These are phyloP conservation scores for Raffaelea deltoideospora DNA, from an alignment of 2,329 filamentous ascomycete species.

Conservation along the genomic window DNA sequence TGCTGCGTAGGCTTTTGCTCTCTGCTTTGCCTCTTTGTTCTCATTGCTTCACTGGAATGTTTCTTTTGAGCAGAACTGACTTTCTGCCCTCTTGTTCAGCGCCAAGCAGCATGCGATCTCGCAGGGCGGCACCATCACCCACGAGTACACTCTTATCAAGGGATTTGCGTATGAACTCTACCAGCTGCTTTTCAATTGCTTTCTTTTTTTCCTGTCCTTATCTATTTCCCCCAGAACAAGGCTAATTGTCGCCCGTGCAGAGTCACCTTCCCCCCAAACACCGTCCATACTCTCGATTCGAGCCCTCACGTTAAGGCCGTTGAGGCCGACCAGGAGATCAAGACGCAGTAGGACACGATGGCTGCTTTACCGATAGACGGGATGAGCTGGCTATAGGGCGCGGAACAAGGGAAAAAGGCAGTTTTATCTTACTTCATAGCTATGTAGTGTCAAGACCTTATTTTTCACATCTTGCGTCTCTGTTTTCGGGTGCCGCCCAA, in stretches of 20 bases:
- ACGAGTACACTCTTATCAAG: conserved; percentile 80
- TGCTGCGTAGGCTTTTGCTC: conserved; percentile 39
- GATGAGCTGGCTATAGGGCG: no score
- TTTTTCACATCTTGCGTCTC: no score
- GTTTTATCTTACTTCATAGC: no score
- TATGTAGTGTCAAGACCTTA: no score
- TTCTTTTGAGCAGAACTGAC: neutral
- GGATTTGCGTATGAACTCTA: conserved; percentile 66
- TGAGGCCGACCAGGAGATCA: conserved; percentile 58
- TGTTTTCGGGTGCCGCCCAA: no score
- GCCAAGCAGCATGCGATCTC: conserved; percentile 61
- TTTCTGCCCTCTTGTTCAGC: conserved; percentile 27
- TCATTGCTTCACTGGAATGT: no score
- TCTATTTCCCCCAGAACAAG: neutral
- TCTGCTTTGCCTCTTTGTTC: neutral
- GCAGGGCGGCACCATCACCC: conserved; percentile 69
- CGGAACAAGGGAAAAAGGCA: no score
- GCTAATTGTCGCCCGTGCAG: conserved; percentile 25
- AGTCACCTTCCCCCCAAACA: conserved; percentile 55
- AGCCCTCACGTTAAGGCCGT: conserved; percentile 60
- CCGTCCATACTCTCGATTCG: conserved; percentile 47
- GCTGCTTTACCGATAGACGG: no score
- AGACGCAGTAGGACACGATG: conserved; percentile 61
- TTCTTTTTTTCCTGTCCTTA: neutral
- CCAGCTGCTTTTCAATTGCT: no score